These are phyloP conservation scores for Euphorbia lathyris DNA, from an alignment of 345 rosid genomes.

Conservation along the genomic window DNA sequence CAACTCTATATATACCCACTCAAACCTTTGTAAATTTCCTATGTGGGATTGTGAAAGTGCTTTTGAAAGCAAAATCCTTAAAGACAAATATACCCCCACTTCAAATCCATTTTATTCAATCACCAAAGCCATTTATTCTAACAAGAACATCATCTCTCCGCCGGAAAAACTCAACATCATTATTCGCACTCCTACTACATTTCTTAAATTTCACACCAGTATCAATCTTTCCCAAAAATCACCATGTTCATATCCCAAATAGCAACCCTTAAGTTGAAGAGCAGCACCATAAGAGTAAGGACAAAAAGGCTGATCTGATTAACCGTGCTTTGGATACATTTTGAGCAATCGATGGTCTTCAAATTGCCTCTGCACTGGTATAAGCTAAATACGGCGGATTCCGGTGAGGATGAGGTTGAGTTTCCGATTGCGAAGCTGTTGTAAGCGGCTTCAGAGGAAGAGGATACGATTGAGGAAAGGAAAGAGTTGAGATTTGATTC, in stretches of 20 bases:
- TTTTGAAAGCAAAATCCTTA: no score
- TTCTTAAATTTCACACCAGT: slow-evolving; percentile 57
- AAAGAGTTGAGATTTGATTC: slow-evolving; percentile 60
- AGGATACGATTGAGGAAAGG: slow-evolving; percentile 58
- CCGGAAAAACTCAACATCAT: no score
- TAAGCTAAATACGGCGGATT: slow-evolving; percentile 46
- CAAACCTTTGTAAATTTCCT: no score
- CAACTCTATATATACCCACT: no score
- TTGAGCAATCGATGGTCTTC: slow-evolving; percentile 45
- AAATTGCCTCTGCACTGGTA: slow-evolving; percentile 89
- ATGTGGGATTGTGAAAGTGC: no score
- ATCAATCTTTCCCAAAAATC: slow-evolving; percentile 73
- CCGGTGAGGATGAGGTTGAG: slow-evolving; percentile 39
- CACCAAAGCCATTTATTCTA: no score
- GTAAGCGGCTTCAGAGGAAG: slow-evolving; percentile 55
- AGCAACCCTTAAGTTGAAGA: slow-evolving; percentile 72
- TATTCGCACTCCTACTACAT: no score
- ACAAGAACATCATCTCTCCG: slow-evolving; percentile 76
- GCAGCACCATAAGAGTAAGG: slow-evolving; percentile 65
- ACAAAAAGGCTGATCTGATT: slow-evolving; percentile 64
- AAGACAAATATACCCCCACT: no score
- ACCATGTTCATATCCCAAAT: slow-evolving; percentile 47
- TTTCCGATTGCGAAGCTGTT: slow-evolving; percentile 59
- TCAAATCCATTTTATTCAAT: no score
- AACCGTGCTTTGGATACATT: slow-evolving; percentile 53